Evolutionary conservation across 2,329 filamentous ascomycete species (phyloP).

Genomic region (Exophiala sp.): DNA sequence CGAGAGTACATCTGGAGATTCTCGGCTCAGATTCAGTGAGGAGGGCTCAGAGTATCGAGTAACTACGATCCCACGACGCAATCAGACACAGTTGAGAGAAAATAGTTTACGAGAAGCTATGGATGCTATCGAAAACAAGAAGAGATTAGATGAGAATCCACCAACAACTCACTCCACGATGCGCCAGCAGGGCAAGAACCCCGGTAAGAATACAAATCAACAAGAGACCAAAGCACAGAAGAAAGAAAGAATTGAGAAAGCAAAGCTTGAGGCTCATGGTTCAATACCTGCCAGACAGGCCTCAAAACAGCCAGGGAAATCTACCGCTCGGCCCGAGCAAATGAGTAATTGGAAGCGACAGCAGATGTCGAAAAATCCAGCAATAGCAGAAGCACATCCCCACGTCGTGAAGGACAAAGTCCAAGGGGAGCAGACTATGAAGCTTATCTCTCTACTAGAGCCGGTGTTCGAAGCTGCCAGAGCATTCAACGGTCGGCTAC

Average conservation of each 20-base stretch:
- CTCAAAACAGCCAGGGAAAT: not conserved
- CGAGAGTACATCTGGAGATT: not conserved
- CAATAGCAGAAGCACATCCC: conserved; percentile 13
- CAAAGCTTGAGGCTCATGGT: conserved; percentile 16
- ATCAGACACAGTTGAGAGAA: conserved; percentile 9
- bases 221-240: conserved; percentile 17
- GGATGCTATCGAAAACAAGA: conserved; percentile 14
- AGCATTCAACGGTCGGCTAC: conserved; percentile 34
- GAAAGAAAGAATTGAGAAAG: conserved; percentile 8
- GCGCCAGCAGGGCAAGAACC: conserved; percentile 21
- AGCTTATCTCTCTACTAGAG: conserved; percentile 32
- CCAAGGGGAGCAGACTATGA: conserved; percentile 20
- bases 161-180: conserved; percentile 21
- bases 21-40: conserved; percentile 13
- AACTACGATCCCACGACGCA: conserved; percentile 1
- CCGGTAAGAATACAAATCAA: conserved; percentile 16
- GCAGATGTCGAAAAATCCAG: conserved; percentile 15
- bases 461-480: conserved; percentile 35
- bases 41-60: conserved; percentile 13
- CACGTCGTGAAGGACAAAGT: conserved; percentile 5
- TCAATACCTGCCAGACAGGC: not conserved
- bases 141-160: conserved; percentile 3
- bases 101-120: conserved; percentile 4
- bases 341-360: conserved; percentile 20
- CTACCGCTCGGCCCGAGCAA: not conserved